Evolutionary conservation across 768 basidiomycete species (phyloP).

Genomic region (Phlebiopsis flavidoalba): DNA sequence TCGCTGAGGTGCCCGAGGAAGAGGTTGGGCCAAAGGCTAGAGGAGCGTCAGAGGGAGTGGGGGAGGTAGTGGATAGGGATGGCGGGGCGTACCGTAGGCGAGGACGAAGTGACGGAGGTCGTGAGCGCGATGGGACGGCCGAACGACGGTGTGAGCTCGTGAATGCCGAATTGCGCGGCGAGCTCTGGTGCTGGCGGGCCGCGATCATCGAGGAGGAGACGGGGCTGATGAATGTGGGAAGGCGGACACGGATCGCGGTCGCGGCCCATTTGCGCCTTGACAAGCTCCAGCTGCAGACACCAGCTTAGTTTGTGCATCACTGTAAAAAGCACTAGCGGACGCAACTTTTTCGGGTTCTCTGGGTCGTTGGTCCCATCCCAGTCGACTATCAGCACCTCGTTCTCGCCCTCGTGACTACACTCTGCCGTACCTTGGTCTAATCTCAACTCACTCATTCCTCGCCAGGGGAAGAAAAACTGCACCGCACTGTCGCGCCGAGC

Average conservation of each 20-base stretch:
- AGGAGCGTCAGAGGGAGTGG: neutral
- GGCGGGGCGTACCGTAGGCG: conserved; percentile 49
- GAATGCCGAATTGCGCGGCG: conserved; percentile 48
- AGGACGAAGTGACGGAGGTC: conserved; percentile 54
- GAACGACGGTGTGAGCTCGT: conserved; percentile 40
- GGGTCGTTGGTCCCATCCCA: conserved; percentile 35
- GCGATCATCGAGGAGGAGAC: conserved; percentile 74
- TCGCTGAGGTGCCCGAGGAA: conserved; percentile 62
- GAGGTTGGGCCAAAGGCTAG: conserved; percentile 44
- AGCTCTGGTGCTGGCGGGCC: conserved; percentile 50
- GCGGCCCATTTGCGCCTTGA: conserved; percentile 50
- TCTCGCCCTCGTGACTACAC: neutral
- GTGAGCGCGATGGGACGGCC: conserved; percentile 54
- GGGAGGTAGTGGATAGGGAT: neutral
- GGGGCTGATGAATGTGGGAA: conserved; percentile 28
- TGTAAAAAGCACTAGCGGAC: neutral
- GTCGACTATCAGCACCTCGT: conserved; percentile 20
- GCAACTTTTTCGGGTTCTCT: conserved; percentile 31
- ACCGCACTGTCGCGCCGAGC: neutral
- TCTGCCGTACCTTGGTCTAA: neutral
- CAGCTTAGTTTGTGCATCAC: neutral
- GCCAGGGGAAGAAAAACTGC: no score
- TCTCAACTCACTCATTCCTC: no score
- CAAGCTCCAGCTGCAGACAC: conserved; percentile 46
- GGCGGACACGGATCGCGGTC: conserved; percentile 16